Evolutionary conservation across 192 early-diverging fungal species (phyloP), one percentile per base, ranked within the genome.

Genomic region (Coemansia sp.): DNA sequence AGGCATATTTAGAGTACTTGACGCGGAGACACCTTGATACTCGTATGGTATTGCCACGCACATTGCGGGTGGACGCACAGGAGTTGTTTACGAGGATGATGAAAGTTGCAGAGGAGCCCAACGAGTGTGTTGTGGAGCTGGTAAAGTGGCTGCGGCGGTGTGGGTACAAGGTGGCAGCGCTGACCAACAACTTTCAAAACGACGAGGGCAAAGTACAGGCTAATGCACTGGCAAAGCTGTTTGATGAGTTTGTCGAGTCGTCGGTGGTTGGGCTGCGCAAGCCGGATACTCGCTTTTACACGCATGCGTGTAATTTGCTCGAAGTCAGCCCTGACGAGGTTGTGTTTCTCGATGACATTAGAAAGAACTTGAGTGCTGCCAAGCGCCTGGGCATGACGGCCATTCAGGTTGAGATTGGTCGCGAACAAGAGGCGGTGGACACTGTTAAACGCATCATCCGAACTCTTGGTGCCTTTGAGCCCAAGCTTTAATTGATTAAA

Each of bases 321-420:
- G 85, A 84, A 10, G 85, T 95, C 20, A 24, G 74, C 14, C 92
- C 94, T 9, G 29, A 68, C 0, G 84, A 93, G 54, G 84, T 71
- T 4, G 83, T 93, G 37, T 93, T 95, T 64, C 62, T 95, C 51
- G 94, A 95, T 78, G 94, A 95, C 64, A 94, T 95, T 69, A 88
- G 85, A 18, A 75, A 61, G 74, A 93, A 93, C 51, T 64, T 93
- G 56, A 85, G 87, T 37, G 78, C 89, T 2, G 92, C 93, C 1
- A 74, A 85, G 37, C 66, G 78, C 1, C 75, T 94, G 4, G 92
- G 92, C 26, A 88, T 92, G 84, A 75, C 66, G 1, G 87, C 88
- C 2, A 87, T 95, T 18, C 83, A 85, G 84, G 78, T 81, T 13
- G 49, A 60, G 23, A 69, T 81, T 38, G 78, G 69, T 16, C 26